Conservation (phyloP, 2,329 filamentous ascomycete genomes). For the Aspergillus thermomutatus region DNA sequence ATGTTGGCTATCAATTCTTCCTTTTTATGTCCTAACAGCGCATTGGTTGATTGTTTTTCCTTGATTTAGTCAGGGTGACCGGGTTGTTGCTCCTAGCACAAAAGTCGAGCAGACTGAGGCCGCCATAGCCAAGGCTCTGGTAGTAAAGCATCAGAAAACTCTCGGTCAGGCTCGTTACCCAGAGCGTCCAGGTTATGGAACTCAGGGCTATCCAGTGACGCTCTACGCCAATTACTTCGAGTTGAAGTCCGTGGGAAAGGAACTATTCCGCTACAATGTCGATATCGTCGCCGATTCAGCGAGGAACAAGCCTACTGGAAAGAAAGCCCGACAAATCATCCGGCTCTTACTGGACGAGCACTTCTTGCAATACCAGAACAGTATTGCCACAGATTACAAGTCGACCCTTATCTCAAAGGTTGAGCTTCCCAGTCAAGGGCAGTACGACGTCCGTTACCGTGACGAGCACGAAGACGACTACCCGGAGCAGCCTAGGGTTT, state of each 20-base stretch:
- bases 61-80: slow-evolving; percentile 18
- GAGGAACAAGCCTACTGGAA: slow-evolving; percentile 28
- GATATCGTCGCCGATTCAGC: slow-evolving; percentile 27
- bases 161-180: slow-evolving; percentile 24
- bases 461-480: slow-evolving; percentile 35
- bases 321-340: slow-evolving; percentile 48
- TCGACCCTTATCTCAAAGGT: slow-evolving; percentile 35
- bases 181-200: slow-evolving; percentile 38
- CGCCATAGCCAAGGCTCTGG: slow-evolving; percentile 22
- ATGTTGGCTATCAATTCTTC: slow-evolving; percentile 13
- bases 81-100: slow-evolving; percentile 18
- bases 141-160: slow-evolving; percentile 13
- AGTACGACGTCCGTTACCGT: slow-evolving; percentile 33
- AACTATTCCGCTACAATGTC: slow-evolving; percentile 43
- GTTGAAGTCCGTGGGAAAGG: slow-evolving; percentile 33
- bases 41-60: neutral
- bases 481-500: slow-evolving; percentile 28
- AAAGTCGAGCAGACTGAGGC: slow-evolving; percentile 28
- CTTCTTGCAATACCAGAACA: slow-evolving; percentile 21
- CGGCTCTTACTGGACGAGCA: slow-evolving; percentile 43
- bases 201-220: slow-evolving; percentile 25
- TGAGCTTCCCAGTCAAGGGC: slow-evolving; percentile 21
- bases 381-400: slow-evolving; percentile 40
- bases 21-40: neutral
- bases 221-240: slow-evolving; percentile 42